Conservation (phyloP, 2,329 filamentous ascomycete species). For the Alternaria atra region DNA sequence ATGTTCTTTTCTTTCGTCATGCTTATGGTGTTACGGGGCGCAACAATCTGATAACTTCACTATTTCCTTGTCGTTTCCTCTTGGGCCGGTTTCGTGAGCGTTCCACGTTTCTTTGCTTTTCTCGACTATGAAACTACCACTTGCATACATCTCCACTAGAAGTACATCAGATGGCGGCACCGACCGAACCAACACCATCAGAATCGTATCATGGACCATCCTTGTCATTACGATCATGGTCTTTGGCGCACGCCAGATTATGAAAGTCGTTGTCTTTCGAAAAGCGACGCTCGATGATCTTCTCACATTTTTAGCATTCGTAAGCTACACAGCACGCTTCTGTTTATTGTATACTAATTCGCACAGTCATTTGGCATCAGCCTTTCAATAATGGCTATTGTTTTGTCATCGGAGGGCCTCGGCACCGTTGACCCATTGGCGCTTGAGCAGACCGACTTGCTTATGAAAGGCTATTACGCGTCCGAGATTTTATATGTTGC, state of each 20-base stretch:
- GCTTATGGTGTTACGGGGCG: slow-evolving; percentile 13
- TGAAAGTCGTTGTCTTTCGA: slow-evolving; percentile 37
- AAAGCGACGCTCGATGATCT: slow-evolving; percentile 40
- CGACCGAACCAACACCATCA: slow-evolving; percentile 34
- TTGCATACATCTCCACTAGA: slow-evolving; percentile 14
- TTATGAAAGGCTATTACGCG: slow-evolving; percentile 46
- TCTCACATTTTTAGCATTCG: slow-evolving; percentile 43
- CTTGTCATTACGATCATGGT: slow-evolving; percentile 32
- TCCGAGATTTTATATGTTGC: slow-evolving; percentile 47
- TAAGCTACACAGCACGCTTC: slow-evolving; percentile 16
- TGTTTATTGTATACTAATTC: slow-evolving; percentile 12
- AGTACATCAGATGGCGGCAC: slow-evolving; percentile 9
- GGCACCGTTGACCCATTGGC: slow-evolving; percentile 27
- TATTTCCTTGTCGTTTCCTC: slow-evolving; percentile 22
- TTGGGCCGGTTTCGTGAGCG: slow-evolving; percentile 16
- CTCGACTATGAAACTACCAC: slow-evolving; percentile 27
- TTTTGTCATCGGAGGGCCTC: slow-evolving; percentile 39
- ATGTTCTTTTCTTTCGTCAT: slow-evolving; percentile 12
- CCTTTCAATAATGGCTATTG: slow-evolving; percentile 35
- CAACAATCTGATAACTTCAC: slow-evolving; percentile 5
- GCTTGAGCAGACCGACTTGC: slow-evolving; percentile 24
- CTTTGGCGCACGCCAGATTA: slow-evolving; percentile 37
- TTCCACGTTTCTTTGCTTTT: not conserved
- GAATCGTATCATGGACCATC: slow-evolving; percentile 38
- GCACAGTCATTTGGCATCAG: slow-evolving; percentile 37